Percentiles rank a stretch among this genome's conserved stretches.
phyloP scores from a whole-genome alignment of 495 filamentous ascomycete genomes.

The Podospora didyma region DNA sequence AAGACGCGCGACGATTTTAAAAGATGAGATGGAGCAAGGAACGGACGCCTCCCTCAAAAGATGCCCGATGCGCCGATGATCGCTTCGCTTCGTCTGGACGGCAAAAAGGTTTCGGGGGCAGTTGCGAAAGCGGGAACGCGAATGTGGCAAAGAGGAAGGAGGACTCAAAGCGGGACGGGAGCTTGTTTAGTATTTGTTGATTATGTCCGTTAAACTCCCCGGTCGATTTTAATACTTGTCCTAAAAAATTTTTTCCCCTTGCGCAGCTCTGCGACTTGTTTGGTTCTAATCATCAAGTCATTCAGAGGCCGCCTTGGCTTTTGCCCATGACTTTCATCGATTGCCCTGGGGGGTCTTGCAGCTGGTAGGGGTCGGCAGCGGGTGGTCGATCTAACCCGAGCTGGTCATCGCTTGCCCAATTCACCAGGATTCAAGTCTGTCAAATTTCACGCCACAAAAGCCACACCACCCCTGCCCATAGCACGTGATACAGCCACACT shows the following conservation, averaged over 20 bases:
- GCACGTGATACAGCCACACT: constrained; percentile 32
- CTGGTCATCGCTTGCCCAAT: neutral
- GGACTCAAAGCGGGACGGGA: too few species aligned
- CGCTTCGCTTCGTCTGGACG: too few species aligned
- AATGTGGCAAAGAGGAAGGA: too few species aligned
- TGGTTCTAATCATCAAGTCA: constrained; percentile 10
- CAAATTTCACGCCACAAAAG: constrained; percentile 16
- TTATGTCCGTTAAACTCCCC: neutral
- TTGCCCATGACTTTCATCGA: too few species aligned
- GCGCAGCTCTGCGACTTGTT: constrained; percentile 8
- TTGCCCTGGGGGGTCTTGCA: too few species aligned
- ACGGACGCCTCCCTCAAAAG: too few species aligned
- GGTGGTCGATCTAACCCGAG: neutral
- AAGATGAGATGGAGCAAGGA: neutral
- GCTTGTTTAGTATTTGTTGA: neutral
- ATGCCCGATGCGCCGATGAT: too few species aligned
- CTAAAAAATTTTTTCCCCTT: constrained; percentile 11
- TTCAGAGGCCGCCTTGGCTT: constrained; percentile 5
- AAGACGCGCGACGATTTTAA: neutral
- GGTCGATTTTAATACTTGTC: neutral
- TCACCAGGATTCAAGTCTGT: neutral
- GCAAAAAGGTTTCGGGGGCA: too few species aligned
- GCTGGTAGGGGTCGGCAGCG: neutral
- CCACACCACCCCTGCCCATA: neutral
- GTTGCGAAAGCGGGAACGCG: too few species aligned